These are phyloP conservation scores for Cyclotella baltica DNA, from an alignment of 108 stramenopile genomes.

Conservation along the genomic window DNA sequence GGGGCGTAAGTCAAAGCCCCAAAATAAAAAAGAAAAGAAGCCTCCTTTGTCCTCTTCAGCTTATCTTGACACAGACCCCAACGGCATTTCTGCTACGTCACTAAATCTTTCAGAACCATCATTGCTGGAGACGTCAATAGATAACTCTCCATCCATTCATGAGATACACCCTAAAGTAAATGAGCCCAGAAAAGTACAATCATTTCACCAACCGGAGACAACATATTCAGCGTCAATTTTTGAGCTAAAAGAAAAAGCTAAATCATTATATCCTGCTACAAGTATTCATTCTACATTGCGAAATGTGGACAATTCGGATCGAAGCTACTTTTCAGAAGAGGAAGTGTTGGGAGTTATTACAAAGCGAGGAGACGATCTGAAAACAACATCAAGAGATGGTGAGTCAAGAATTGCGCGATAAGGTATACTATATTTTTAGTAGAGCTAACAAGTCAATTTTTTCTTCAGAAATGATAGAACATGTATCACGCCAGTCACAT, in stretches of 20 bases:
- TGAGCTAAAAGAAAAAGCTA: neutral
- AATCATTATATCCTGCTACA: neutral
- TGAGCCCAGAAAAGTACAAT: neutral
- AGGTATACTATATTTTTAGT: no score
- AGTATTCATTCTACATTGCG: neutral
- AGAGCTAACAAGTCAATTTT: no score
- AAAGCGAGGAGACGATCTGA: neutral
- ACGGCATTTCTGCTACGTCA: neutral
- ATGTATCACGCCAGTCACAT: neutral
- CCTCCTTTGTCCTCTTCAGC: neutral
- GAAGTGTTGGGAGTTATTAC: neutral
- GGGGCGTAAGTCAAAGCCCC: neutral
- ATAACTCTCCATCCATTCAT: neutral
- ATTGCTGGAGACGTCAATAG: slow-evolving; percentile 13
- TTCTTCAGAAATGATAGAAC: neutral
- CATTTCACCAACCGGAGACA: neutral
- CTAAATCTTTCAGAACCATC: slow-evolving; percentile 7
- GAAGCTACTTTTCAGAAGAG: slow-evolving; percentile 4
- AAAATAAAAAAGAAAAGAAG: neutral
- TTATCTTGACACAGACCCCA: neutral
- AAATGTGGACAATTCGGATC: neutral
- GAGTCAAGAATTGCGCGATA: neutral
- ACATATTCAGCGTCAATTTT: neutral
- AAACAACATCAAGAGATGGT: neutral
- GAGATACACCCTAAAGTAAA: neutral